These are phyloP conservation scores for Rhodomyrtus tomentosa DNA, from an alignment of 345 rosid genomes.

Conservation along the genomic window DNA sequence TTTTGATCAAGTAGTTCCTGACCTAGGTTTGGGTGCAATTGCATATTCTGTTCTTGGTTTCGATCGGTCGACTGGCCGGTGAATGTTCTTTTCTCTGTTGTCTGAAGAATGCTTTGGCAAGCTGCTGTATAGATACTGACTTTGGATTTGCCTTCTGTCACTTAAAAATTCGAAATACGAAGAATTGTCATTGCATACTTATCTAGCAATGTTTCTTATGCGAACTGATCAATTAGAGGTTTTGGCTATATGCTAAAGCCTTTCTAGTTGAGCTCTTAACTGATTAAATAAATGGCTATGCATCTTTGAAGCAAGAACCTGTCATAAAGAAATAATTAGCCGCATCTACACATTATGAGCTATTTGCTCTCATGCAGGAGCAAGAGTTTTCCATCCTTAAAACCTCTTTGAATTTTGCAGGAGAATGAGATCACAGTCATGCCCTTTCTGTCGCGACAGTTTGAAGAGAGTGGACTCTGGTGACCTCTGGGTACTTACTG, in stretches of 20 bases:
- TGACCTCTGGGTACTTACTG: slow-evolving; percentile 54
- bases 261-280: not conserved
- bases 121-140: not conserved
- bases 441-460: slow-evolving; percentile 64
- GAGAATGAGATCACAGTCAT: slow-evolving; percentile 48
- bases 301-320: not conserved
- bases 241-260: not conserved
- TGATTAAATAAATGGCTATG: not conserved
- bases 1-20: not conserved
- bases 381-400: not conserved
- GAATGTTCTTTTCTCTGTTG: not conserved
- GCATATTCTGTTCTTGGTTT: no score
- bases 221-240: not conserved
- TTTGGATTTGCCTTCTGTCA: not conserved
- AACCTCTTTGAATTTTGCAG: slow-evolving; percentile 12
- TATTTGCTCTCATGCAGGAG: not conserved
- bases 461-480: slow-evolving; percentile 57
- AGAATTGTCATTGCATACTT: not conserved
- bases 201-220: not conserved
- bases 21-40: not conserved
- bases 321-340: not conserved
- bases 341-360: not conserved
- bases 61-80: no score
- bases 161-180: not conserved
- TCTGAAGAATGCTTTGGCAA: not conserved